A percentile compares a stretch with the other conserved stretches of the same genome.
phyloP scores from a whole-genome alignment of 306 rosid genomes.

The Dryas drummondii region DNA sequence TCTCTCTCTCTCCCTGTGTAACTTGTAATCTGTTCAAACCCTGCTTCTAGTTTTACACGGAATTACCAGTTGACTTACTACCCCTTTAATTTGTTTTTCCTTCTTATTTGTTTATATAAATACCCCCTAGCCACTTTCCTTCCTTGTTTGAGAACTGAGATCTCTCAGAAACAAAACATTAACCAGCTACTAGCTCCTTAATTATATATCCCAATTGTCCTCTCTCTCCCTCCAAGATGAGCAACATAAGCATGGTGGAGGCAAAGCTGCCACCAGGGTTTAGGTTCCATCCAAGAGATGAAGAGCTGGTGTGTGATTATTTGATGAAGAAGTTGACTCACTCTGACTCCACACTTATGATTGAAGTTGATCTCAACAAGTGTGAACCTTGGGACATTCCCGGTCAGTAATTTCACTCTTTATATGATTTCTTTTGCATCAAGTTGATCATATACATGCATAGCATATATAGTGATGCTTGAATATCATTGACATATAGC shows the following conservation, averaged over 20 bases:
- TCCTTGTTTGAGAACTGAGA: conserved; percentile 1
- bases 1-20: neutral
- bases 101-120: conserved; percentile 34
- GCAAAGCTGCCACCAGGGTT: conserved; percentile 86
- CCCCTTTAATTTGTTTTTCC: conserved; percentile 20
- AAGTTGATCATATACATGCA: neutral
- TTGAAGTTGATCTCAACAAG: conserved; percentile 94
- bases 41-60: conserved; percentile 16
- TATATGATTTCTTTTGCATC: neutral
- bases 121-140: conserved; percentile 26
- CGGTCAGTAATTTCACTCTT: conserved; percentile 37
- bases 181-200: neutral
- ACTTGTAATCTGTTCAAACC: conserved; percentile 4
- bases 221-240: conserved; percentile 41
- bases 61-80: conserved; percentile 54
- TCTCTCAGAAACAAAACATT: neutral
- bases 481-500: too few species aligned
- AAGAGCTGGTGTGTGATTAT: conserved; percentile 87
- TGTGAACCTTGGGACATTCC: conserved; percentile 97
- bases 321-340: conserved; percentile 64
- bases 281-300: conserved; percentile 93
- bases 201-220: neutral
- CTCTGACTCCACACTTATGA: conserved; percentile 56
- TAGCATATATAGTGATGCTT: too few species aligned
- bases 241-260: conserved; percentile 84